A percentile compares a stretch with the other conserved stretches of the same genome.
Conservation (phyloP, 2,329 filamentous ascomycete genomes). For the Alternaria burnsii region DNA sequence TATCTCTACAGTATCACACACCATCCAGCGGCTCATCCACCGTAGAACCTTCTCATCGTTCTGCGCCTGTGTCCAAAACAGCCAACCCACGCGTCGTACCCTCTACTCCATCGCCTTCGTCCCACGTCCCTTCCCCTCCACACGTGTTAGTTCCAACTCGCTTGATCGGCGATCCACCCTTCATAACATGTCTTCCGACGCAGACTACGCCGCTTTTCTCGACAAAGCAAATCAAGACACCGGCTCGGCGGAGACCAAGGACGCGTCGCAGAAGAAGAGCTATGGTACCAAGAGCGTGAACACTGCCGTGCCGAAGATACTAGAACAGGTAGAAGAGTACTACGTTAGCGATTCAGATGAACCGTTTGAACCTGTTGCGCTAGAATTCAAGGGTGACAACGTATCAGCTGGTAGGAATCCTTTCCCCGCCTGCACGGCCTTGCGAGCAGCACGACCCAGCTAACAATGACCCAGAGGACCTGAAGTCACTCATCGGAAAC, state of each 20-base stretch:
- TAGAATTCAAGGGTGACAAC: constrained; percentile 66
- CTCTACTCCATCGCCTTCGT: not conserved
- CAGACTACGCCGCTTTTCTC: constrained; percentile 84
- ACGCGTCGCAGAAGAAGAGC: constrained; percentile 30
- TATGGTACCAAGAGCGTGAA: constrained; percentile 53
- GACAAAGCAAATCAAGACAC: constrained; percentile 83
- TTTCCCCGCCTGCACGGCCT: not conserved
- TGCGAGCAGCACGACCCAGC: not conserved
- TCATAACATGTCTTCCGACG: constrained; percentile 74
- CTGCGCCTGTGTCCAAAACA: not conserved
- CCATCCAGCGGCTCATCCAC: not conserved
- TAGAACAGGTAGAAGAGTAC: constrained; percentile 61
- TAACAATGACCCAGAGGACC: constrained; percentile 64
- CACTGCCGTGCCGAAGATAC: constrained; percentile 64
- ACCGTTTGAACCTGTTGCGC: constrained; percentile 78
- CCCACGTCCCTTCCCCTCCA: not conserved
- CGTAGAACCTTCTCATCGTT: not conserved
- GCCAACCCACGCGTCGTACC: not conserved
- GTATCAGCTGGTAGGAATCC: constrained; percentile 64
- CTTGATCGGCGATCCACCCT: not conserved
- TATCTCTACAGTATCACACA: not conserved
- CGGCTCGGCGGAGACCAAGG: constrained; percentile 33
- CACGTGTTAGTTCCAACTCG: not conserved
- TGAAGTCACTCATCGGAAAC: constrained; percentile 71
- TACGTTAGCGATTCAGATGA: constrained; percentile 87